A percentile compares a stretch with the other conserved stretches of the same genome.
These are phyloP conservation scores for Naegleria fowleri DNA, from an alignment of 208 protist genomes.

Conservation along the genomic window DNA sequence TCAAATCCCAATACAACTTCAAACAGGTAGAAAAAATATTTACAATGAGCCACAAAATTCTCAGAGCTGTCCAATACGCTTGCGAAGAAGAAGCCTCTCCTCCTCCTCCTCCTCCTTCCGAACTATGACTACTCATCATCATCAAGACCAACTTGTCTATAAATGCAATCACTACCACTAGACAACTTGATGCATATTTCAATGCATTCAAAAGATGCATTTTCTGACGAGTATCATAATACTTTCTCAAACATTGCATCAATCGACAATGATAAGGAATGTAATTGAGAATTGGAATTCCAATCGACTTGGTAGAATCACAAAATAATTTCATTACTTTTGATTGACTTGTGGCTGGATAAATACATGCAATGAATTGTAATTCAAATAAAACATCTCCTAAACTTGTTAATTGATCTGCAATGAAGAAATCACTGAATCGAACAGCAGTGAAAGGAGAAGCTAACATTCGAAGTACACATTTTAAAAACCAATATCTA, in stretches of 20 bases:
- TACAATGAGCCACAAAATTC: not conserved
- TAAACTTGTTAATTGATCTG: slow-evolving; percentile 12
- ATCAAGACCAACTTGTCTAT: not conserved
- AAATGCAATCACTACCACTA: not conserved
- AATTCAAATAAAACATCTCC: slow-evolving; percentile 13
- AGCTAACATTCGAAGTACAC: not conserved
- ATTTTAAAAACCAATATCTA: not conserved
- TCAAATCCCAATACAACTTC: slow-evolving; percentile 25
- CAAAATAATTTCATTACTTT: not conserved
- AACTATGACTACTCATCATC: too few relatives aligned
- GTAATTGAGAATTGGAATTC: slow-evolving; percentile 2
- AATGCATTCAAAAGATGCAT: not conserved
- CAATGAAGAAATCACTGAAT: not conserved
- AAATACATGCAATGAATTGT: slow-evolving; percentile 24
- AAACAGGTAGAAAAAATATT: not conserved
- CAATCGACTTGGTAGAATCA: not conserved
- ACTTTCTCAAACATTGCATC: not conserved
- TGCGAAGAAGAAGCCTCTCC: not conserved
- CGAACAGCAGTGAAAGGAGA: not conserved
- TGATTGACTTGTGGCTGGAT: not conserved
- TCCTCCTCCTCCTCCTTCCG: too few relatives aligned
- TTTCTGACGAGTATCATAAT: slow-evolving; percentile 6
- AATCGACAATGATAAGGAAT: not conserved
- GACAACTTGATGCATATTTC: not conserved
- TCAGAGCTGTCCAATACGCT: not conserved